A percentile compares a stretch with the other conserved stretches of the same genome.
phyloP scores from a whole-genome alignment of 108 stramenopile species.

The Asterionellopsis glacialis region DNA sequence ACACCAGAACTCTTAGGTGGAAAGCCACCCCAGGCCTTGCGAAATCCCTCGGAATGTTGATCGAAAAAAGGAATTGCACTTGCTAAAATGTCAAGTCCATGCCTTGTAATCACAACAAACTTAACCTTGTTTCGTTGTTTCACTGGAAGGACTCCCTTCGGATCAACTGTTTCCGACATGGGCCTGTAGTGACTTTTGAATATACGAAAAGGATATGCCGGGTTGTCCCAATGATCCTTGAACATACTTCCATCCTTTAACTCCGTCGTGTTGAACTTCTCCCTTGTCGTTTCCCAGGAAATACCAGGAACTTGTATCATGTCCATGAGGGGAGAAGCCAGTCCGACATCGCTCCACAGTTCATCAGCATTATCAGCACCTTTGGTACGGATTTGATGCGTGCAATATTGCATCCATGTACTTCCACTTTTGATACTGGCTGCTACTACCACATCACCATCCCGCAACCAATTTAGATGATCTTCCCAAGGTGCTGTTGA shows the following conservation, averaged over 20 bases:
- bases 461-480: conserved; percentile 11
- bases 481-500: conserved; percentile 26
- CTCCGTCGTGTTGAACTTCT: conserved; percentile 32
- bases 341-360: conserved; percentile 17
- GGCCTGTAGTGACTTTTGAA: conserved; percentile 41
- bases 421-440: conserved; percentile 34
- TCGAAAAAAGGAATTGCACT: conserved; percentile 27
- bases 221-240: conserved; percentile 39
- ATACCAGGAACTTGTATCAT: conserved; percentile 24
- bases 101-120: conserved; percentile 35
- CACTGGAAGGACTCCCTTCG: conserved; percentile 10
- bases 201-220: conserved; percentile 38
- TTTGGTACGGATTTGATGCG: conserved; percentile 41
- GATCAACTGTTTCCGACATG: background rate
- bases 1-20: conserved; percentile 19
- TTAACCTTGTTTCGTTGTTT: conserved; percentile 31
- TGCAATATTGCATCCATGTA: conserved; percentile 38
- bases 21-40: conserved; percentile 15
- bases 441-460: conserved; percentile 42
- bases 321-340: conserved; percentile 36
- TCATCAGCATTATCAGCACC: conserved; percentile 27
- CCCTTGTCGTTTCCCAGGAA: conserved; percentile 30
- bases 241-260: conserved; percentile 20
- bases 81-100: conserved; percentile 37
- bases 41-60: conserved; percentile 21